Conservation (phyloP, 192 early-diverging fungal genomes). For the Mortierella claussenii region DNA sequence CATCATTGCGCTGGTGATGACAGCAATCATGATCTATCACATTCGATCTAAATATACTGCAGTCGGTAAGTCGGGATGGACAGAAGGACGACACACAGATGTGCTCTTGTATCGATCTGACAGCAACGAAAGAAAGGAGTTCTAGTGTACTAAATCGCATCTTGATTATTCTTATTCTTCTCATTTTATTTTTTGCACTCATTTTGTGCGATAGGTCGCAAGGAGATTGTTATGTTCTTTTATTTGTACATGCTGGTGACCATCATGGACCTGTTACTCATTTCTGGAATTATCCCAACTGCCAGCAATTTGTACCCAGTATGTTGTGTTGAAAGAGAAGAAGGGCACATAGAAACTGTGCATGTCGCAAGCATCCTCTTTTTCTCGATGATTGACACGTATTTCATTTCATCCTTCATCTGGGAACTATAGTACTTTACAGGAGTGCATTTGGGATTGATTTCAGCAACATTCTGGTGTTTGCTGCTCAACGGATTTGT, state of each 20-base stretch:
- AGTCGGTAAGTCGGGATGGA: slow-evolving; percentile 89
- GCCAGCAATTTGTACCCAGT: slow-evolving; percentile 71
- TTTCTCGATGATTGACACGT: neutral
- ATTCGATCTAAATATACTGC: slow-evolving; percentile 98
- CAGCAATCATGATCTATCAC: slow-evolving; percentile 97
- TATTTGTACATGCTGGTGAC: slow-evolving; percentile 81
- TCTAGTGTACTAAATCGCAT: no score
- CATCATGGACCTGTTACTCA: slow-evolving; percentile 79
- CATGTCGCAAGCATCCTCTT: no score
- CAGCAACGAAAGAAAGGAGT: no score
- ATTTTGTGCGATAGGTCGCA: slow-evolving; percentile 67
- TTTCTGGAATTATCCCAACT: slow-evolving; percentile 83
- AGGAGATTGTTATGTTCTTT: slow-evolving; percentile 93
- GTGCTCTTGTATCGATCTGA: no score
- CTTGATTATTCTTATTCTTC: neutral
- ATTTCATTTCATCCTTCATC: neutral
- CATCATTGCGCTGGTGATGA: slow-evolving; percentile 94
- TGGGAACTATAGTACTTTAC: slow-evolving; percentile 69
- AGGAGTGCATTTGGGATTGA: slow-evolving; percentile 74
- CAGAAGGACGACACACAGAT: no score
- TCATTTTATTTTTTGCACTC: neutral
- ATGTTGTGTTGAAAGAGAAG: no score
- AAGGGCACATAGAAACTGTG: no score
- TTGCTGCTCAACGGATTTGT: slow-evolving; percentile 89
- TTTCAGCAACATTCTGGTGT: slow-evolving; percentile 84